phyloP scores from a whole-genome alignment of 1,284 basidiomycete genomes.

The Malassezia pachydermatis region DNA sequence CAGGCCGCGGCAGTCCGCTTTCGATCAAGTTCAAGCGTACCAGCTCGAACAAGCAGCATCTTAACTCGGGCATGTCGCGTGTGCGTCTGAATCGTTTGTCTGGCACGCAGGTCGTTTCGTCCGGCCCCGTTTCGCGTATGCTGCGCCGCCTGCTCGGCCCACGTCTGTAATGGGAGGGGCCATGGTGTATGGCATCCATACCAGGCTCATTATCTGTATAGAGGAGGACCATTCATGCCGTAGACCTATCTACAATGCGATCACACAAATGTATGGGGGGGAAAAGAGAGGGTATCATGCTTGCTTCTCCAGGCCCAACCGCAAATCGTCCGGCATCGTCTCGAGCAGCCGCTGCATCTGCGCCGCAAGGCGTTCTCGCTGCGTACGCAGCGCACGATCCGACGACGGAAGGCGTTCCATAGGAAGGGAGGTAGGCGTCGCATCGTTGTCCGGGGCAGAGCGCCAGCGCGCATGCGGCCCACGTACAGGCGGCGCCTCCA shows the following conservation, averaged over 20 bases:
- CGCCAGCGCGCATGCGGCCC: conserved; percentile 32
- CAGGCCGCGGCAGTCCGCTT: conserved; percentile 23
- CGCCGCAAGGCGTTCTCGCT: conserved; percentile 9
- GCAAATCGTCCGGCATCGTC: conserved; percentile 30
- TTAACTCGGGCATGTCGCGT: conserved; percentile 37
- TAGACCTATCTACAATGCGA: too few species aligned
- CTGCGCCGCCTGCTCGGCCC: conserved; percentile 34
- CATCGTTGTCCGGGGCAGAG: neutral
- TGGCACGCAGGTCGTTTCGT: conserved; percentile 22
- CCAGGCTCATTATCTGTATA: too few species aligned
- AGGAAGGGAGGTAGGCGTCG: neutral
- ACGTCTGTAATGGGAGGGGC: conserved; percentile 18
- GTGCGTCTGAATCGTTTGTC: conserved; percentile 29
- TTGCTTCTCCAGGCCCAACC: conserved; percentile 8
- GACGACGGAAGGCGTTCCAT: neutral
- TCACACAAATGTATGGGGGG: too few species aligned
- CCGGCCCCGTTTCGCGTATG: conserved; percentile 26
- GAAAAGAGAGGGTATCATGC: neutral
- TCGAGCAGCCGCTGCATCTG: conserved; percentile 12
- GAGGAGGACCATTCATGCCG: too few species aligned
- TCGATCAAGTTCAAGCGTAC: conserved; percentile 29
- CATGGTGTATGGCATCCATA: too few species aligned
- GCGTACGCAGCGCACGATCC: conserved; percentile 1
- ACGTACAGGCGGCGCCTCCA: conserved; percentile 18
- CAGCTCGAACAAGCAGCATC: conserved; percentile 29